Conservation (phyloP, 1,139 yeast genomes). For the Arxiozyma slooffiae region DNA sequence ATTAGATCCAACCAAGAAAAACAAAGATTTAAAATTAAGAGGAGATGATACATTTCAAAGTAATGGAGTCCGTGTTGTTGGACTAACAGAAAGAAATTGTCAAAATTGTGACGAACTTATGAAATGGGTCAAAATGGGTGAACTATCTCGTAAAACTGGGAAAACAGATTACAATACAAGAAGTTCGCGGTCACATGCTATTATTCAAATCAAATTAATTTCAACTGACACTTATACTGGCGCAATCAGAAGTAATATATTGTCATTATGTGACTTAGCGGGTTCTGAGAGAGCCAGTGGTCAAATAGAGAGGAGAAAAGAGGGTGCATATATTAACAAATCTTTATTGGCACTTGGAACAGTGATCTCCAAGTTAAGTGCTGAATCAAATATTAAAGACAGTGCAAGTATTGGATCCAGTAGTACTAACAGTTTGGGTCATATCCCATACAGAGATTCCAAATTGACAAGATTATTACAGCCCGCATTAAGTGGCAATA, state of each 20-base stretch:
- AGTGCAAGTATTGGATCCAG: slow-evolving; percentile 9
- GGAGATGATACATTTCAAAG: slow-evolving; percentile 49
- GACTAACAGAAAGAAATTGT: slow-evolving; percentile 56
- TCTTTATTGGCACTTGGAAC: slow-evolving; percentile 83
- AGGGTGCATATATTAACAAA: slow-evolving; percentile 86
- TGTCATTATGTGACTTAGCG: slow-evolving; percentile 88
- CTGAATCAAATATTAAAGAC: slow-evolving; percentile 20
- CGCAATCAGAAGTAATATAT: slow-evolving; percentile 46
- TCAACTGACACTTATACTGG: slow-evolving; percentile 36
- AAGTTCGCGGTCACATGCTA: slow-evolving; percentile 88
- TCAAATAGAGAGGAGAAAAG: slow-evolving; percentile 71
- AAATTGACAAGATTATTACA: slow-evolving; percentile 80
- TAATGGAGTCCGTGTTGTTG: slow-evolving; percentile 64
- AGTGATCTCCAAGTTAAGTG: slow-evolving; percentile 70
- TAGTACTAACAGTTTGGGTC: slow-evolving; percentile 29
- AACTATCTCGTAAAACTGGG: slow-evolving; percentile 65
- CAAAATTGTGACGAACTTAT: slow-evolving; percentile 50
- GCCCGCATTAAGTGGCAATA: slow-evolving; percentile 82
- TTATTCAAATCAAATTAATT: slow-evolving; percentile 59
- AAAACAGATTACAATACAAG: slow-evolving; percentile 79
- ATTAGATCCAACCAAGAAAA: slow-evolving; percentile 28
- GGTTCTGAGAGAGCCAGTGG: slow-evolving; percentile 90
- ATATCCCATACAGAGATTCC: slow-evolving; percentile 87
- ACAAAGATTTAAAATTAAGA: slow-evolving; percentile 53
- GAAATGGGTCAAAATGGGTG: slow-evolving; percentile 56